Evolutionary conservation across 208 protist genomes (phyloP).

Genomic region (Phytomonas sp.): DNA sequence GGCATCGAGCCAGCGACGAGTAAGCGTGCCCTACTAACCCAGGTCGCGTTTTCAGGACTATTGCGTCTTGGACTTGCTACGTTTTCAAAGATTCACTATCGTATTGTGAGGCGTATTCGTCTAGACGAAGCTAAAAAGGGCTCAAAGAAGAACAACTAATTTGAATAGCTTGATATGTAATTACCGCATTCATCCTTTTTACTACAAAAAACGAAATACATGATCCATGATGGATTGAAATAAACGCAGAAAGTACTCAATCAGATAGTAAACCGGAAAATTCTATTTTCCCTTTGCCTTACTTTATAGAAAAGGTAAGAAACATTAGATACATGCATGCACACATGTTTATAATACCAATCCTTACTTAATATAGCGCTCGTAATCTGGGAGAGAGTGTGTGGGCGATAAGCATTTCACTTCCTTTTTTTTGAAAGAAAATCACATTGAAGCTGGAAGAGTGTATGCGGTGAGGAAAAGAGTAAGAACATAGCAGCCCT

Average conservation of each 20-base stretch:
- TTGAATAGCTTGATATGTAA: slow-evolving; percentile 1
- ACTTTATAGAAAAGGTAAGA: not conserved
- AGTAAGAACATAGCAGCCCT: not conserved
- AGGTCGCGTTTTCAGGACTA: slow-evolving; percentile 30
- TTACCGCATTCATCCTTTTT: not conserved
- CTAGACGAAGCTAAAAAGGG: slow-evolving; percentile 5
- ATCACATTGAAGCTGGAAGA: not conserved
- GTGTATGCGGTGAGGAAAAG: not conserved
- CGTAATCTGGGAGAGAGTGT: slow-evolving; percentile 1
- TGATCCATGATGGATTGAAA: not conserved
- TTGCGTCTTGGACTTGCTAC: slow-evolving; percentile 55
- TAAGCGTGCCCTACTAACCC: slow-evolving; percentile 30
- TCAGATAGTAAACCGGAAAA: not conserved
- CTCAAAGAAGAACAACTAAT: slow-evolving; percentile 17
- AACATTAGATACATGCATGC: slow-evolving; percentile 7
- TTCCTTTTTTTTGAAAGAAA: not conserved
- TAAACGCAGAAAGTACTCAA: not conserved
- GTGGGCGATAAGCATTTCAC: not conserved
- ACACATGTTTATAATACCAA: not conserved
- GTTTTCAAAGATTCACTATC: slow-evolving; percentile 65
- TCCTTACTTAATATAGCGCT: not conserved
- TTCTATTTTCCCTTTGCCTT: not conserved
- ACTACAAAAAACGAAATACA: not conserved
- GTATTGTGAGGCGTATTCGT: slow-evolving; percentile 57
- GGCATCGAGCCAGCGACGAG: slow-evolving; percentile 65